A percentile compares a stretch with the other conserved stretches of the same genome.
Conservation (phyloP, 228 moss, liverwort and hornwort species). For the Sphagnum magellanicum region DNA sequence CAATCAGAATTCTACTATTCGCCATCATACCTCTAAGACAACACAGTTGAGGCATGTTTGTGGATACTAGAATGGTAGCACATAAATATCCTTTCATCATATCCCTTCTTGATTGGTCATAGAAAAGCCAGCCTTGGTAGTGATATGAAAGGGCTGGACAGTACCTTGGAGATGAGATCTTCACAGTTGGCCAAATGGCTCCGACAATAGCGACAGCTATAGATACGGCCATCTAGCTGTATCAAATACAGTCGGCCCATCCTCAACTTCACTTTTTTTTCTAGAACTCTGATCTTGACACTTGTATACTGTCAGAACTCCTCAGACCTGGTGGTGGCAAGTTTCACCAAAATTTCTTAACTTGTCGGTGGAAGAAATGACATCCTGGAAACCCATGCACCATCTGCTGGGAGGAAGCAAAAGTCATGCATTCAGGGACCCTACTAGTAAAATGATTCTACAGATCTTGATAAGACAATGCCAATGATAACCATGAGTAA, state of each 20-base stretch:
- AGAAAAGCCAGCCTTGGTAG: no score
- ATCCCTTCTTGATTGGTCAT: no score
- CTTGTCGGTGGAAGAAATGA: neutral
- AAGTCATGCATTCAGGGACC: no score
- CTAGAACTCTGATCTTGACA: conserved; percentile 5
- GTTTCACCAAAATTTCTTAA: conserved; percentile 12
- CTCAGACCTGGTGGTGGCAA: conserved; percentile 10
- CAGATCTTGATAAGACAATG: no score
- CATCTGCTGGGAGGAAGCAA: conserved; percentile 10
- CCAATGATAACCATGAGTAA: no score
- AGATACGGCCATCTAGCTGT: conserved; percentile 88
- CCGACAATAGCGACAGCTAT: conserved; percentile 70
- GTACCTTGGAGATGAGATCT: conserved; percentile 77
- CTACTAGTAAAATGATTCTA: no score
- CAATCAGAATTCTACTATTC: no score
- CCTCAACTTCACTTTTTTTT: neutral
- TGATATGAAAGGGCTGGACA: neutral
- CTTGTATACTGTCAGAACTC: neutral
- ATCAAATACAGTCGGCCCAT: conserved; percentile 85
- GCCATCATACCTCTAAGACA: no score
- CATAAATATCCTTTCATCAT: no score
- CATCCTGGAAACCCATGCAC: conserved; percentile 9
- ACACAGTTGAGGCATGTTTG: no score
- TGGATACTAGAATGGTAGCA: no score
- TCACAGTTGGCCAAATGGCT: conserved; percentile 82